Evolutionary conservation across 177 flowering plant species (phyloP).

Genomic region (Tripterygium wilfordii): DNA sequence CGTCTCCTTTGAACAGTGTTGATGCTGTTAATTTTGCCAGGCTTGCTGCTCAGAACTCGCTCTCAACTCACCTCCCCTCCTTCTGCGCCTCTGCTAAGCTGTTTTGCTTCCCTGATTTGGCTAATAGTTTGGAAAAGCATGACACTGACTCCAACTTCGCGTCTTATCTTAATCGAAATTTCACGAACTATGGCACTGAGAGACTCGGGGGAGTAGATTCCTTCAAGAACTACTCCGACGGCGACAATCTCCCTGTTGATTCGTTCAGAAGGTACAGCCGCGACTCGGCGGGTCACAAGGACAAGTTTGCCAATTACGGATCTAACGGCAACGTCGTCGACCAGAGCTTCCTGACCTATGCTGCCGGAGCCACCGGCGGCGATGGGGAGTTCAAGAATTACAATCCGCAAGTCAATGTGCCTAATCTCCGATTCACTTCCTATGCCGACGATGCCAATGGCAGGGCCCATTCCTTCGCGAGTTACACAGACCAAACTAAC

Average conservation of each 20-base stretch:
- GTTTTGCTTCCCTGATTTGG: conserved; percentile 56
- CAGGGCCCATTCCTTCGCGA: conserved; percentile 21
- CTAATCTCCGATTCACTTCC: conserved; percentile 30
- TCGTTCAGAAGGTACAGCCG: conserved; percentile 55
- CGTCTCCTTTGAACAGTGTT: conserved; percentile 46
- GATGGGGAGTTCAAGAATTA: conserved; percentile 37
- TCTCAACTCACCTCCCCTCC: conserved; percentile 33
- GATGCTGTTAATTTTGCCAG: conserved; percentile 46
- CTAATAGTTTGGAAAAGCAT: conserved; percentile 43
- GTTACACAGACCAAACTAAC: conserved; percentile 28
- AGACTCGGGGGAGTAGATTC: conserved; percentile 31
- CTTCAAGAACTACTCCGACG: conserved; percentile 43
- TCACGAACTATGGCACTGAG: conserved; percentile 53
- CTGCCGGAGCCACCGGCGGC: conserved; percentile 41
- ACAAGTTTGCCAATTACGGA: conserved; percentile 33
- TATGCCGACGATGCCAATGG: conserved; percentile 32
- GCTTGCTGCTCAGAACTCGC: conserved; percentile 37
- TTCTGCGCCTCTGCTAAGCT: conserved; percentile 53
- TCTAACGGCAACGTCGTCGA: conserved; percentile 35
- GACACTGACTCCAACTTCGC: conserved; percentile 25
- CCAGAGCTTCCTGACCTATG: conserved; percentile 48
- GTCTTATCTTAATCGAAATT: conserved; percentile 31
- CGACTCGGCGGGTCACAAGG: conserved; percentile 33
- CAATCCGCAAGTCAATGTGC: conserved; percentile 27
- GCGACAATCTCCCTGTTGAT: conserved; percentile 24